A percentile compares a stretch with the other conserved stretches of the same genome.
Conservation (phyloP, 345 rosid species). For the Brassica nigra region DNA sequence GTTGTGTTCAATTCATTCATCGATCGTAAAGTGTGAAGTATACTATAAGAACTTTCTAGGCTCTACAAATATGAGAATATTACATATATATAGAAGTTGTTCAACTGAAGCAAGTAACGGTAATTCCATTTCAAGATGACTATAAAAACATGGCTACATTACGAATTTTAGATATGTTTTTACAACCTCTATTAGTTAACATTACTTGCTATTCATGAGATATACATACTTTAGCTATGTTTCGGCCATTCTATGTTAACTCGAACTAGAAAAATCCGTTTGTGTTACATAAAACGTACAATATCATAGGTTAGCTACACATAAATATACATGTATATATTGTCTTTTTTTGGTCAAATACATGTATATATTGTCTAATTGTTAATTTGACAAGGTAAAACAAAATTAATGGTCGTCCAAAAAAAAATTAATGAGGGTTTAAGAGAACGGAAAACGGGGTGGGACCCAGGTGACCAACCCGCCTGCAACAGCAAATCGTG, state of each 20-base stretch:
- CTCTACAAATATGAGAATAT: background rate
- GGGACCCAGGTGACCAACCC: conserved; percentile 50
- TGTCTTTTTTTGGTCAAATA: background rate
- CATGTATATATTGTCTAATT: background rate
- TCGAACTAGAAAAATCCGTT: background rate
- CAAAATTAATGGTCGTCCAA: background rate
- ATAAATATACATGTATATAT: background rate
- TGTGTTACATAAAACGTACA: background rate
- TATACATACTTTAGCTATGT: too few relatives aligned
- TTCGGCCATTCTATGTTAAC: background rate
- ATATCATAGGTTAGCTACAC: background rate
- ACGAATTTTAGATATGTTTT: background rate
- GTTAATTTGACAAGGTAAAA: background rate
- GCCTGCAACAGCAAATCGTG: conserved; percentile 57
- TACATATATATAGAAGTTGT: background rate
- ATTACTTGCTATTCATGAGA: too few relatives aligned
- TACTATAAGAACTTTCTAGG: background rate
- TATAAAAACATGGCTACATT: background rate
- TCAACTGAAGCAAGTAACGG: background rate
- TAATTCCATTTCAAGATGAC: background rate
- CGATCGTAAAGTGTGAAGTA: background rate
- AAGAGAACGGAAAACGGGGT: conserved; percentile 49
- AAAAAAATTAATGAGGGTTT: conserved; percentile 11
- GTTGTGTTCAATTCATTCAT: background rate
- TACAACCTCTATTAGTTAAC: too few relatives aligned